Conservation (phyloP, 352 stramenopile species). For the Aphanomyces invadans region DNA sequence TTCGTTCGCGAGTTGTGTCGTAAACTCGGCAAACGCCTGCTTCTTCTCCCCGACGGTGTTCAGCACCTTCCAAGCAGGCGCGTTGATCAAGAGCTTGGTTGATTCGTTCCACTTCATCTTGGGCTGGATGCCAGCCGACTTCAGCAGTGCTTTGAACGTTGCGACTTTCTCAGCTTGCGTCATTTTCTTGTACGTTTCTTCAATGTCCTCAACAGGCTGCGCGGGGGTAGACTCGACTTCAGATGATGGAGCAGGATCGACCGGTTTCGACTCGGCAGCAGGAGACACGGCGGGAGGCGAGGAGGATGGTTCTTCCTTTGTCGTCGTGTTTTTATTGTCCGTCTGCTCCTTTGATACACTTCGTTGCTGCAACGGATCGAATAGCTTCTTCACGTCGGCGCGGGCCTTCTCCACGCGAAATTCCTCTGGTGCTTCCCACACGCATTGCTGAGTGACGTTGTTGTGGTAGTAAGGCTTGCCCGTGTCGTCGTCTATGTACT, state of each 20-base stretch:
- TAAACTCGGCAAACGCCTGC: constrained; percentile 76
- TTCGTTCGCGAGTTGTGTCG: constrained; percentile 60
- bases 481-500: constrained; percentile 69
- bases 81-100: constrained; percentile 46
- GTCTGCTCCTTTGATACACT: constrained; percentile 25
- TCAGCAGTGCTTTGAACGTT: constrained; percentile 64
- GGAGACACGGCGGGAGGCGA: neutral
- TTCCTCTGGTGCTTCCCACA: constrained; percentile 76
- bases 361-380: constrained; percentile 34
- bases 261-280: neutral
- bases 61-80: constrained; percentile 58
- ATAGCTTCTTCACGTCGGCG: constrained; percentile 57
- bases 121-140: constrained; percentile 55
- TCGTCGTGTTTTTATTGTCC: constrained; percentile 16
- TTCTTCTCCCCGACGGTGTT: constrained; percentile 72
- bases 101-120: constrained; percentile 71
- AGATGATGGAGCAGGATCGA: constrained; percentile 13
- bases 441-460: constrained; percentile 52
- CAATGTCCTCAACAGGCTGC: constrained; percentile 23
- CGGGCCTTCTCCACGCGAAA: constrained; percentile 67
- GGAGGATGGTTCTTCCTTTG: neutral
- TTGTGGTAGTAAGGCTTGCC: constrained; percentile 79
- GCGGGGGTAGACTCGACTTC: neutral
- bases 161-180: constrained; percentile 41
- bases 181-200: constrained; percentile 43